phyloP scores from a whole-genome alignment of 1,139 yeast species.

The Candida freyschussii region DNA sequence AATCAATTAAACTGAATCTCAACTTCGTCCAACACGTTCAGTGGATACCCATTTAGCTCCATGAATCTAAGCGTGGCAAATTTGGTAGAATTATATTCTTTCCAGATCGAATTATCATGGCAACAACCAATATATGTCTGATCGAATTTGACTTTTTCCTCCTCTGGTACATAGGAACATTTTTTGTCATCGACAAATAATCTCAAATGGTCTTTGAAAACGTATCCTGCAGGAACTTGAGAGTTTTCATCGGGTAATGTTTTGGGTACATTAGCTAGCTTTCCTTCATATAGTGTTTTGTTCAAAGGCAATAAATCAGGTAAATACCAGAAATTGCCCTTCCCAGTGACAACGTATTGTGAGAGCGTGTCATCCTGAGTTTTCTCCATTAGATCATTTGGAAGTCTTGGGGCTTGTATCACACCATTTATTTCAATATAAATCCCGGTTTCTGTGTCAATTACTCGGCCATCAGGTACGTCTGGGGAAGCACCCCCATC shows the following conservation, averaged over 20 bases:
- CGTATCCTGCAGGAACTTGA: slow-evolving; percentile 20
- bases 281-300: slow-evolving; percentile 32
- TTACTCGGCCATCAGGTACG: slow-evolving; percentile 47
- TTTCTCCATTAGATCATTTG: slow-evolving; percentile 9
- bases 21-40: slow-evolving; percentile 23
- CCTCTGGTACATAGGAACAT: slow-evolving; percentile 34
- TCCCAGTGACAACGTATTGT: slow-evolving; percentile 29
- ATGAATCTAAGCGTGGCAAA: slow-evolving; percentile 19
- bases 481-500: slow-evolving; percentile 39
- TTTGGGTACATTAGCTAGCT: slow-evolving; percentile 29
- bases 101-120: slow-evolving; percentile 32
- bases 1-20: slow-evolving; percentile 11
- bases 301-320: slow-evolving; percentile 30
- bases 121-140: slow-evolving; percentile 33
- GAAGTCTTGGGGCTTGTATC: slow-evolving; percentile 24
- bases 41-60: slow-evolving; percentile 14
- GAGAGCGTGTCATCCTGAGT: slow-evolving; percentile 16
- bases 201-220: slow-evolving; percentile 31
- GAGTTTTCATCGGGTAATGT: slow-evolving; percentile 21
- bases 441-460: slow-evolving; percentile 45
- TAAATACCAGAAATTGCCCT: slow-evolving; percentile 31
- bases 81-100: slow-evolving; percentile 30
- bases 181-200: slow-evolving; percentile 31
- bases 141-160: slow-evolving; percentile 30
- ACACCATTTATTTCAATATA: slow-evolving; percentile 43